Conservation (phyloP, 306 rosid species). For the Rubus idaeus region DNA sequence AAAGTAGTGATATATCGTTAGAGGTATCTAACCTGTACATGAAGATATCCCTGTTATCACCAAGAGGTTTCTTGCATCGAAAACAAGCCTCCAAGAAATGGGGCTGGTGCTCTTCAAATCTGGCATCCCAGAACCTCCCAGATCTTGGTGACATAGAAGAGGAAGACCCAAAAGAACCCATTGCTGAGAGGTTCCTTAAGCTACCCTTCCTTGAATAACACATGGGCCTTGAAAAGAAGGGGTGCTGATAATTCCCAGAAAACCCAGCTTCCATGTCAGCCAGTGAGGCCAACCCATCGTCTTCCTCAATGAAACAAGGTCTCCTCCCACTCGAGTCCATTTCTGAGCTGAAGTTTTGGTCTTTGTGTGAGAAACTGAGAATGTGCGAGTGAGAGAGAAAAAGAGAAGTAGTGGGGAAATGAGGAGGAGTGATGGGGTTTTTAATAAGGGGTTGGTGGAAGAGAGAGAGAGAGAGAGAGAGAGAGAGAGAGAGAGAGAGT, state of each 20-base stretch:
- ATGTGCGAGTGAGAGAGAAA: not conserved
- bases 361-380: not conserved
- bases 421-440: conserved; percentile 7
- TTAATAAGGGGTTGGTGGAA: conserved; percentile 38
- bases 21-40: conserved; percentile 74
- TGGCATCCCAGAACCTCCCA: conserved; percentile 66
- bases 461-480: not conserved
- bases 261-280: conserved; percentile 57
- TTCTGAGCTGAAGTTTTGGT: not conserved
- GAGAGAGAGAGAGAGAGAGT: conserved; percentile 15
- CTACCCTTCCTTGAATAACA: conserved; percentile 39
- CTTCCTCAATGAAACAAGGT: conserved; percentile 64
- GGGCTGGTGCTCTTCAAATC: conserved; percentile 76
- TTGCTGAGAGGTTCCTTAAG: conserved; percentile 31
- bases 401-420: not conserved
- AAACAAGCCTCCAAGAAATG: conserved; percentile 80
- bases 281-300: conserved; percentile 49
- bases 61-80: conserved; percentile 72
- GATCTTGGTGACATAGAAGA: conserved; percentile 52
- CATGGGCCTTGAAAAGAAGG: conserved; percentile 48
- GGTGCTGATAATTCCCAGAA: conserved; percentile 42
- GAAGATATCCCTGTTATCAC: conserved; percentile 68
- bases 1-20: not conserved
- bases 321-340: conserved; percentile 55
- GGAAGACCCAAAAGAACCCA: not conserved